Evolutionary conservation across 78 protist species (phyloP).

Genomic region (Emiliania huxleyi): DNA sequence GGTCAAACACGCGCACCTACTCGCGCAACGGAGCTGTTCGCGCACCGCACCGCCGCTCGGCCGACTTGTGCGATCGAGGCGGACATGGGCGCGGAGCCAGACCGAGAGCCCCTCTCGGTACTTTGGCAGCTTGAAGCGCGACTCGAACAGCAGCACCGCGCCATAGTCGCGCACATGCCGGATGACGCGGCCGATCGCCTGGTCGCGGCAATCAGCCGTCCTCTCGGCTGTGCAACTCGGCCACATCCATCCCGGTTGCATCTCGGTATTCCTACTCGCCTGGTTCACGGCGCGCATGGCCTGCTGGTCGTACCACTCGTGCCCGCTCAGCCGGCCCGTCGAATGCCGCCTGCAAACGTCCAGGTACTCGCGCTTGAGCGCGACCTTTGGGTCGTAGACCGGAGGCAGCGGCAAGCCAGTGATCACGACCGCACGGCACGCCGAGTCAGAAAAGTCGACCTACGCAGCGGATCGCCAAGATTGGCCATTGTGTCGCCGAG

Average conservation of each 20-base stretch:
- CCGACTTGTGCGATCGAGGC: background rate
- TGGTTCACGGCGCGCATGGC: conserved; percentile 96
- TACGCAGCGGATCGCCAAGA: conserved; percentile 88
- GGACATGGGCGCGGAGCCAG: background rate
- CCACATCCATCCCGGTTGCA: background rate
- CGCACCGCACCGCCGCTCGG: background rate
- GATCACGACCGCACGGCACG: conserved; percentile 92
- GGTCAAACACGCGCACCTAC: too few relatives aligned
- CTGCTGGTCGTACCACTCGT: conserved; percentile 79
- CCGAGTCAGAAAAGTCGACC: conserved; percentile 88
- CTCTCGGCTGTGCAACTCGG: too few relatives aligned
- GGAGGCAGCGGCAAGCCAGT: conserved; percentile 91
- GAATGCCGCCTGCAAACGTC: conserved; percentile 19
- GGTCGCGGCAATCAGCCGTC: too few relatives aligned
- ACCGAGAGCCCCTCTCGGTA: background rate
- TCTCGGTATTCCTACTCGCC: too few relatives aligned
- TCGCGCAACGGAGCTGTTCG: too few relatives aligned
- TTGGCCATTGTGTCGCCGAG: too few relatives aligned
- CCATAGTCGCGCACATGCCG: conserved; percentile 92
- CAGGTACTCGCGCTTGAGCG: conserved; percentile 52
- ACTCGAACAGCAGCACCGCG: conserved; percentile 85
- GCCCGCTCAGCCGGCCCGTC: conserved; percentile 45
- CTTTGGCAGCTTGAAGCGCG: background rate
- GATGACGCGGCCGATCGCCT: conserved; percentile 96
- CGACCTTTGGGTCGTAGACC: conserved; percentile 3